Evolutionary conservation across 2,329 filamentous ascomycete genomes (phyloP).

Genomic region (Ophiocordyceps unilateralis): DNA sequence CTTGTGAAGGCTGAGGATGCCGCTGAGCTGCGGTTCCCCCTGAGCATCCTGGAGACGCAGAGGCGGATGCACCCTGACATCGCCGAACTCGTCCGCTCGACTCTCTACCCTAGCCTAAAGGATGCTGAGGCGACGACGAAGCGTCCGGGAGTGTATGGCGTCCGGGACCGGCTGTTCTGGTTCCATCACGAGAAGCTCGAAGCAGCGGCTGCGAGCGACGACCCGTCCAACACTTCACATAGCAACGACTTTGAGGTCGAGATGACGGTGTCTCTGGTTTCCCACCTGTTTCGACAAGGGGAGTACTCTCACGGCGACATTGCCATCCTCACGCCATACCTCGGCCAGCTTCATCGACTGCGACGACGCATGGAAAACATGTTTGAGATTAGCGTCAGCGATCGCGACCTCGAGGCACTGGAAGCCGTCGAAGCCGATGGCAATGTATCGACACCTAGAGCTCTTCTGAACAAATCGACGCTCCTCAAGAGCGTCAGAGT

Average conservation of each 20-base stretch:
- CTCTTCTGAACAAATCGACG: conserved; percentile 10
- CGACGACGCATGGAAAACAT: conserved; percentile 23
- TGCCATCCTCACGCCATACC: conserved; percentile 52
- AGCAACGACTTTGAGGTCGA: conserved; percentile 43
- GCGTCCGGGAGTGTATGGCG: conserved; percentile 32
- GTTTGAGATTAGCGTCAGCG: conserved; percentile 46
- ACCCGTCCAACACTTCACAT: conserved; percentile 24
- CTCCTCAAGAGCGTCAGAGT: conserved; percentile 32
- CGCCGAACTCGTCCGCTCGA: conserved; percentile 35
- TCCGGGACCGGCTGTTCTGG: conserved; percentile 41
- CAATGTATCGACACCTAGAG: conserved; percentile 1
- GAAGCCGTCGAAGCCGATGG: conserved; percentile 15
- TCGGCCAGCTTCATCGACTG: conserved; percentile 37
- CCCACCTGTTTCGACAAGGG: conserved; percentile 49
- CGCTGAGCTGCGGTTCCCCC: conserved; percentile 10
- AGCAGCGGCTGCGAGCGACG: conserved; percentile 12
- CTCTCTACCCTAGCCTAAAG: conserved; percentile 36
- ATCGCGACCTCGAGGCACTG: conserved; percentile 42
- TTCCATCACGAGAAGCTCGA: conserved; percentile 38
- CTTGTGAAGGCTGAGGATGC: conserved; percentile 21
- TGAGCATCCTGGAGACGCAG: conserved; percentile 34
- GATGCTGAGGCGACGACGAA: conserved; percentile 24
- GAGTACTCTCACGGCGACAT: conserved; percentile 42
- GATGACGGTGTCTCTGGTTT: conserved; percentile 45
- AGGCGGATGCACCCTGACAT: conserved; percentile 50